A percentile compares a stretch with the other conserved stretches of the same genome.
These are phyloP conservation scores for Breynia disticha DNA, from an alignment of 441 rosid species.

Conservation along the genomic window DNA sequence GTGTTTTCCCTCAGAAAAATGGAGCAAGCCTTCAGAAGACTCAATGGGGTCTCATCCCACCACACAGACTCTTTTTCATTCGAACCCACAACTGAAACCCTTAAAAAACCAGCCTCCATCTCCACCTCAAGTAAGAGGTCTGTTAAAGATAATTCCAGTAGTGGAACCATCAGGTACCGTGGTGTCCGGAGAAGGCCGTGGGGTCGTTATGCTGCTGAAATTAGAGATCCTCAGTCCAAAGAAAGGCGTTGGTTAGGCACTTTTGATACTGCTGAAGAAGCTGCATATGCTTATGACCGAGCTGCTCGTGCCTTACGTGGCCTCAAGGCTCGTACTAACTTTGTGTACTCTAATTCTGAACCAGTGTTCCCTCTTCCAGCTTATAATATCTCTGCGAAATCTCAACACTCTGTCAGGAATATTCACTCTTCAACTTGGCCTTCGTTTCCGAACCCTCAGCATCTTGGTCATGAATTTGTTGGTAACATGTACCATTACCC, in stretches of 20 bases:
- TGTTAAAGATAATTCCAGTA: constrained; percentile 22
- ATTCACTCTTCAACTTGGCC: no score
- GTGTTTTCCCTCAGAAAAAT: constrained; percentile 17
- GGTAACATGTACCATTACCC: no score
- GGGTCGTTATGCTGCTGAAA: constrained; percentile 98
- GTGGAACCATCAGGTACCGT: constrained; percentile 60
- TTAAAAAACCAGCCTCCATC: constrained; percentile 9
- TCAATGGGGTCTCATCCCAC: constrained; percentile 23
- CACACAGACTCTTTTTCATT: constrained; percentile 14
- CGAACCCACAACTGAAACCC: constrained; percentile 11
- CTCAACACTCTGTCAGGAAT: no score
- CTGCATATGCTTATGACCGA: constrained; percentile 82
- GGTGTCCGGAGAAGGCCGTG: constrained; percentile 91
- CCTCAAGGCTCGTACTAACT: constrained; percentile 77
- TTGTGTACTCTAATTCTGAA: constrained; percentile 35
- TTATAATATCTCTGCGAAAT: no score
- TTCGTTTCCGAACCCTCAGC: no score
- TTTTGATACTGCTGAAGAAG: constrained; percentile 92
- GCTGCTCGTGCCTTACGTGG: constrained; percentile 91
- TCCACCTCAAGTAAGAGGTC: constrained; percentile 32
- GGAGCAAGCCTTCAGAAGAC: constrained; percentile 65
- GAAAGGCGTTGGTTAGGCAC: constrained; percentile 96
- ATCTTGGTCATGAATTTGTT: no score
- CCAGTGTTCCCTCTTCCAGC: no score
- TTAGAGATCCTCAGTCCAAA: constrained; percentile 77